Evolutionary conservation across 176 grass and related monocot genomes (phyloP), one percentile per base, ranked within the genome.

Genomic region (Themeda triandra): DNA sequence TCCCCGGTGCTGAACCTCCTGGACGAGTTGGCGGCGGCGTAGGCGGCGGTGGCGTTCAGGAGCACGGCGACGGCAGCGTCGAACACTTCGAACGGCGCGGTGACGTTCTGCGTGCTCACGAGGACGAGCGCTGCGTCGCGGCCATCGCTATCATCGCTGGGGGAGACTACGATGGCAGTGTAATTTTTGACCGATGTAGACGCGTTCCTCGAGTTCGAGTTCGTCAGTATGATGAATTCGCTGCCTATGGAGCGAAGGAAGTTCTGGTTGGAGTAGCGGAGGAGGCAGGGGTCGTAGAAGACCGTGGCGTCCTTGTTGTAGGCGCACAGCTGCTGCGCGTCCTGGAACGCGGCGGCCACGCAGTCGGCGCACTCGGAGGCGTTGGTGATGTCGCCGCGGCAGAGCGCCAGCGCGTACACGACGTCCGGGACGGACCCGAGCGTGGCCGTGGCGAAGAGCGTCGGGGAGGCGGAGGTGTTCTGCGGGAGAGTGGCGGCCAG

Each of bases 261-360:
- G 45, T 84, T 31, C 39, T 66, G 36, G 71, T 92, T 75, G 60
- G 95, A 94, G 89, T 73, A 98, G 29, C 83, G 77, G 63, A 94
- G 64, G 13, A 49, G 12, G 89, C 95, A 98, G 23, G 6, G 7
- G 79, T 95, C 84, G 65, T 98, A 91, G 79, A 54, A 81, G 1
- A 81, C 0, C 35, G 84, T 77, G 37, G 45, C 88, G 58, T 48
- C 83, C 78, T 42, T 92, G 66, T 69, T 63, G 28, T 24, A 51
- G 45, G 54, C 30, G 49, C 80, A 90, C 8, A 80, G 24, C 39
- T 80, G 28, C 35, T 48, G 63, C 68, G 65, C 58, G 60, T 85
- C 65, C 72, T 1, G 9, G 64, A 89, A 89, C 13, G 83, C 78
- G 17, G 13, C 1, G 24, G 51, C 31, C 72, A 86, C 42, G 53